Percentiles rank a stretch among this genome's conserved stretches.
These are phyloP conservation scores for Arthroderma sp. DNA, from an alignment of 2,329 filamentous ascomycete species.

Conservation along the genomic window DNA sequence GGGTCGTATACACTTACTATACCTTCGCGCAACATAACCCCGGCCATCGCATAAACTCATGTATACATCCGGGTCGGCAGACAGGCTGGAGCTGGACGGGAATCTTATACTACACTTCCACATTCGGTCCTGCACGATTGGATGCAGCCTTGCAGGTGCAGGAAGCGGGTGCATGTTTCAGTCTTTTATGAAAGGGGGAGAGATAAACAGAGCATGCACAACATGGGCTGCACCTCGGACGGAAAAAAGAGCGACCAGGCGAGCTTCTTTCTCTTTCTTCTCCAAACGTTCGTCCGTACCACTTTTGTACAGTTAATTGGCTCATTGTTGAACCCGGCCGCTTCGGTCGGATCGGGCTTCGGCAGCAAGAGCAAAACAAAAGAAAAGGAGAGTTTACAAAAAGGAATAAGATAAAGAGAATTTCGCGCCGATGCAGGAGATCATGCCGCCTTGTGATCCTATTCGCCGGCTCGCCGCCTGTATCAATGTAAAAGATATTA, in stretches of 20 bases:
- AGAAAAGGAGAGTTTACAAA: background rate
- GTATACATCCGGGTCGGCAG: background rate
- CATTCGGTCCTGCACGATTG: background rate
- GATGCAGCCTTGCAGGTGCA: background rate
- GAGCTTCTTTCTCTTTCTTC: background rate
- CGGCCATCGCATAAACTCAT: background rate
- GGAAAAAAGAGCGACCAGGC: too few species aligned
- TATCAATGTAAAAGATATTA: background rate
- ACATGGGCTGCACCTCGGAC: too few species aligned
- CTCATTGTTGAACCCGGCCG: background rate
- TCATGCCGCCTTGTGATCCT: conserved; percentile 1
- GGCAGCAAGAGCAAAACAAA: background rate
- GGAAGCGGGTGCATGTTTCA: background rate
- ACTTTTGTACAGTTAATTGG: background rate
- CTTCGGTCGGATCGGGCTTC: background rate
- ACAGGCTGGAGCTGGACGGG: background rate
- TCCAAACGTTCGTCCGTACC: too few species aligned
- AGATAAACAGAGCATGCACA: background rate
- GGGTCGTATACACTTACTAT: too few species aligned
- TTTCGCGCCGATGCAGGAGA: background rate
- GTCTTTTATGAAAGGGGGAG: background rate
- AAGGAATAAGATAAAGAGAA: background rate
- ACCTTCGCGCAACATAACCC: too few species aligned
- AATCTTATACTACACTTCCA: background rate
- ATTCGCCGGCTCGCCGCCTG: background rate